Evolutionary conservation across 345 rosid species (phyloP), one percentile per base, ranked within the genome.

Genomic region (Aquilaria malaccensis): DNA sequence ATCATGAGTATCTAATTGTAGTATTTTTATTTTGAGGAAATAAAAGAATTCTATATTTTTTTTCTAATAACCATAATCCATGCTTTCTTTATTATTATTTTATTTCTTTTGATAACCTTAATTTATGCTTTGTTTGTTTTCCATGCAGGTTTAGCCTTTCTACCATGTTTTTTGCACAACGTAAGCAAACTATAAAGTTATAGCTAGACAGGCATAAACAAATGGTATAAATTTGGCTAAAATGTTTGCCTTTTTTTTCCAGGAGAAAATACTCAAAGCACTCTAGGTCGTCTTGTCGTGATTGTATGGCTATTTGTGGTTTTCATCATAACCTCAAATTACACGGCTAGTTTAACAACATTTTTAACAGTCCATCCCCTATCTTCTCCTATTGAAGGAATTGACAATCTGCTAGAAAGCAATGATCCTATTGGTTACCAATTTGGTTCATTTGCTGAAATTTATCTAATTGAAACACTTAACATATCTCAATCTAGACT

Each of bases 111-210:
- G 37, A n/a, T 56, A 13, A 55, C 58, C 10, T 50, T 60, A 45
- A 56, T 61, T 22, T 22, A 22, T 22, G 22, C 22, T 60, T 37
- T 37, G 6, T 37, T 37, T 37, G 43, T 37, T 4, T 4, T 2
- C 22, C 43, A 37, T 60, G 74, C 91, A 93, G 98, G 87, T 93
- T 93, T 76, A 89, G 98, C 80, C 84, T 93, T 82, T 87, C 98
- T 13, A 89, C 98, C 7, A 70, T 89, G 67, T 93, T 89, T 74
- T 85, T 81, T 76, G 78, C 75, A 73, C 82, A 89, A 62, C 82
- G 98, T 93, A 81, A 85, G 91, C 48, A 59, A 14, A 60, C n/a
- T 32, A 52, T 59, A 55, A 14, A 11, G 58, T 54, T 22, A 22
- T 22, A 22, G 22, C 22, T 22, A 22, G 22, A 22, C 46, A 11